phyloP scores from a whole-genome alignment of 495 filamentous ascomycete species.

The Aspergillus diversus region DNA sequence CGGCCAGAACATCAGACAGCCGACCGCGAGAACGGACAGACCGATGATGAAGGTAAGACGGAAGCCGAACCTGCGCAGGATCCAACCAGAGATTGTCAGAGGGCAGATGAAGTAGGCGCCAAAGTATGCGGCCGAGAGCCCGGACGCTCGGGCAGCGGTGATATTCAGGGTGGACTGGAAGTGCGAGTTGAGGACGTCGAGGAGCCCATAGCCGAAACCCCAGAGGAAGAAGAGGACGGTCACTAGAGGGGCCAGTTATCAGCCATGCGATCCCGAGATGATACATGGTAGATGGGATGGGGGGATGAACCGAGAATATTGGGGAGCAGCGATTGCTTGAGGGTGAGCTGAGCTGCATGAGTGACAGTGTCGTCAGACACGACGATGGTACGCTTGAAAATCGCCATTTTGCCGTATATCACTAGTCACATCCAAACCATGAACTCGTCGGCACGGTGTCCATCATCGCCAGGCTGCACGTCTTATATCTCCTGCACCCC shows the following conservation, averaged over 20 bases:
- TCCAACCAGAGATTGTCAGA: constrained; percentile 66
- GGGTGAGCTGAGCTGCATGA: constrained; percentile 13
- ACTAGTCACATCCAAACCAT: not conserved
- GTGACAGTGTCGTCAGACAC: constrained; percentile 11
- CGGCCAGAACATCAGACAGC: constrained; percentile 67
- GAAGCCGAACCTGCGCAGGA: constrained; percentile 66
- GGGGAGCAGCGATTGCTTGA: constrained; percentile 26
- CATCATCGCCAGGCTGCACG: no score
- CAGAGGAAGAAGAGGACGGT: constrained; percentile 48
- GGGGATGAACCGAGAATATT: constrained; percentile 22
- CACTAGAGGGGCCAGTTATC: constrained; percentile 24
- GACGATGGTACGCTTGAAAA: not conserved
- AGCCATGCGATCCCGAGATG: not conserved
- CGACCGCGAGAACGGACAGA: constrained; percentile 63
- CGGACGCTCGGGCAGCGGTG: constrained; percentile 43
- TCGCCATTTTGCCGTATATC: not conserved
- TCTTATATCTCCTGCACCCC: not conserved
- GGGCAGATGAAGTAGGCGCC: constrained; percentile 68
- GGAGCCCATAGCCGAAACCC: constrained; percentile 54
- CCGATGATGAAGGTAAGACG: constrained; percentile 57
- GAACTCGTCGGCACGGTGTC: no score
- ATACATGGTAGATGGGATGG: not conserved
- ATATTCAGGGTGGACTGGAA: constrained; percentile 56
- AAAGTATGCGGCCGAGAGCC: constrained; percentile 56
- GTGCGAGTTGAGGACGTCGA: constrained; percentile 58